Conservation (phyloP, 2,329 filamentous ascomycete genomes). For the Aspergillus persii region DNA sequence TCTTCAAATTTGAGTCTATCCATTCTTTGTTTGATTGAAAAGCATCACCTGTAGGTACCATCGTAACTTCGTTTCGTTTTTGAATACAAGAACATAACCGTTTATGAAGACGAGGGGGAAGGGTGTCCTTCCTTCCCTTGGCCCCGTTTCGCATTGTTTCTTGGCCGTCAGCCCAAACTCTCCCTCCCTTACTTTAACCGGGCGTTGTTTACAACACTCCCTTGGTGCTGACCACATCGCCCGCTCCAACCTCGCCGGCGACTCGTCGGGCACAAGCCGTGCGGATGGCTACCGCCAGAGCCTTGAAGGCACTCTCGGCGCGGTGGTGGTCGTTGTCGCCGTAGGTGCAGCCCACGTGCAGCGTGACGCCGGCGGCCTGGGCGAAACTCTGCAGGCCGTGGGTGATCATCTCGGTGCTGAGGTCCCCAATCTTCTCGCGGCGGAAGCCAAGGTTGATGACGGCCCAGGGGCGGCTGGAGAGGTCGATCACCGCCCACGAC, state of each 20-base stretch:
- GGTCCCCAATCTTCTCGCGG: constrained; percentile 89
- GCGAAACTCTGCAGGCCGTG: constrained; percentile 95
- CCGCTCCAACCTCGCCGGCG: constrained; percentile 77
- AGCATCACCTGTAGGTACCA: not conserved
- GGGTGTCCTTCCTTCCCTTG: not conserved
- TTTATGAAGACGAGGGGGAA: not conserved
- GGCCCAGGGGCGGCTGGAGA: constrained; percentile 85
- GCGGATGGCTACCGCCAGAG: constrained; percentile 79
- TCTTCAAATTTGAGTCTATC: not conserved
- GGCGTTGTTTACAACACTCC: constrained; percentile 64
- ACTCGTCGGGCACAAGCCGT: constrained; percentile 71
- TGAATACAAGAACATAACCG: not conserved
- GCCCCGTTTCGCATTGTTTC: not conserved
- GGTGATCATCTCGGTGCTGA: constrained; percentile 95
- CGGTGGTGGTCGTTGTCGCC: constrained; percentile 95
- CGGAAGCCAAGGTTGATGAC: constrained; percentile 81
- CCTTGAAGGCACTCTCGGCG: constrained; percentile 96
- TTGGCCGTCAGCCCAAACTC: not conserved
- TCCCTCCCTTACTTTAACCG: not conserved
- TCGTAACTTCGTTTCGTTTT: constrained; percentile 8
- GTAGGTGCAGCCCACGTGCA: constrained; percentile 89
- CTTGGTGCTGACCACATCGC: constrained; percentile 94
- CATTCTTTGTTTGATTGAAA: not conserved
- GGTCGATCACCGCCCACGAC: constrained; percentile 87
- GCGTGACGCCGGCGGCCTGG: constrained; percentile 81